Conservation (phyloP, 495 filamentous ascomycete species). For the Tuber indicum region DNA sequence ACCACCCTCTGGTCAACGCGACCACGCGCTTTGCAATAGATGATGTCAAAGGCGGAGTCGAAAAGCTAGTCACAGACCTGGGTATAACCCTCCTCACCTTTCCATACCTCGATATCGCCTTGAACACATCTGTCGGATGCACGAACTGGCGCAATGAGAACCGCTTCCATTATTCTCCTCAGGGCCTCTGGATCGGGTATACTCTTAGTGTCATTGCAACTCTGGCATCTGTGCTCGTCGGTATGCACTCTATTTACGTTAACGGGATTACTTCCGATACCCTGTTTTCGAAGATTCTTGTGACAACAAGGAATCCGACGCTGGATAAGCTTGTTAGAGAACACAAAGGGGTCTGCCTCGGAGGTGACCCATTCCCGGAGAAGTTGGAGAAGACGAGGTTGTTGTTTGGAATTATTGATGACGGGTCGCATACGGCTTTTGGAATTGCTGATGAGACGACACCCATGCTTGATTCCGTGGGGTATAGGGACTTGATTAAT, state of each 20-base stretch:
- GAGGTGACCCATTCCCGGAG: slow-evolving; percentile 40
- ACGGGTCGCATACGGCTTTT: slow-evolving; percentile 32
- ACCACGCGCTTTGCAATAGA: neutral
- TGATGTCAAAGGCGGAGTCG: neutral
- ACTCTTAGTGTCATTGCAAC: neutral
- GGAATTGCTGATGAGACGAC: slow-evolving; percentile 13
- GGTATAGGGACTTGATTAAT: neutral
- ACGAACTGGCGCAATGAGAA: neutral
- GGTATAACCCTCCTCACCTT: slow-evolving; percentile 10
- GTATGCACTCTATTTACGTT: slow-evolving; percentile 7
- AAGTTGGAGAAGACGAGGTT: slow-evolving; percentile 38
- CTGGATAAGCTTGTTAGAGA: slow-evolving; percentile 9
- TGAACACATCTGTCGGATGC: neutral
- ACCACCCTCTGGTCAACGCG: neutral
- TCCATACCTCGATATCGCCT: slow-evolving; percentile 5
- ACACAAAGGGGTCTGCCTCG: slow-evolving; percentile 10
- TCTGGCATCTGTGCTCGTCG: neutral
- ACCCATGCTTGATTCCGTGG: neutral
- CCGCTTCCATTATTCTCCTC: slow-evolving; percentile 14
- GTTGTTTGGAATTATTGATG: slow-evolving; percentile 34
- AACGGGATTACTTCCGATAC: slow-evolving; percentile 15
- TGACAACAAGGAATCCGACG: slow-evolving; percentile 23
- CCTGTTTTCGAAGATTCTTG: slow-evolving; percentile 16
- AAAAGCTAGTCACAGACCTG: slow-evolving; percentile 5
- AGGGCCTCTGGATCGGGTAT: slow-evolving; percentile 1